Evolutionary conservation across 257 asterid species (phyloP).

Genomic region (Nicotiana attenuata): DNA sequence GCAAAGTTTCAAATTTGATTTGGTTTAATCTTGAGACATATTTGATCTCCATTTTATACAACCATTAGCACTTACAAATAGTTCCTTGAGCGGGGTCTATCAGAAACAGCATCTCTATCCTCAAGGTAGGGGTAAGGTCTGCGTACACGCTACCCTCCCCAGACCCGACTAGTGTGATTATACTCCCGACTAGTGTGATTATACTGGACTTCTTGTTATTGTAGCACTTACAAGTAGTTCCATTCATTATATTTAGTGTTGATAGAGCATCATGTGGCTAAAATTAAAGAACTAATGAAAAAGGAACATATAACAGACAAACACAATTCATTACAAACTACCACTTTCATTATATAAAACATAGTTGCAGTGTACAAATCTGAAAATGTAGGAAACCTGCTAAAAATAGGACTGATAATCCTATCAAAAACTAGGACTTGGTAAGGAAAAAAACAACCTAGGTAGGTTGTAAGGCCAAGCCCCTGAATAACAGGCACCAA

Average conservation of each 20-base stretch:
- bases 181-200: too few relatives aligned
- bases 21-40: not conserved
- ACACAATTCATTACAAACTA: not conserved
- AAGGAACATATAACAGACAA: not conserved
- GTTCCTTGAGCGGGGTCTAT: too few relatives aligned
- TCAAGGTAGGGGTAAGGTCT: too few relatives aligned
- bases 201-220: too few relatives aligned
- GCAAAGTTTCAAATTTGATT: too few relatives aligned
- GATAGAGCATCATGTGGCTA: not conserved
- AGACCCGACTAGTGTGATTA: too few relatives aligned
- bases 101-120: too few relatives aligned
- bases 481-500: not conserved
- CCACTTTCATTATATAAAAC: not conserved
- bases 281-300: too few relatives aligned
- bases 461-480: conserved; percentile 9
- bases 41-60: not conserved
- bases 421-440: conserved; percentile 7
- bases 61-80: too few relatives aligned
- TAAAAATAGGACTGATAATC: conserved; percentile 8
- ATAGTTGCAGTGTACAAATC: conserved; percentile 13
- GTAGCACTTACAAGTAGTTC: not conserved
- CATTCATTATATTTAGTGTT: not conserved
- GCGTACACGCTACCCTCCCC: too few relatives aligned
- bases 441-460: not conserved
- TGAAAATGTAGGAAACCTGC: conserved; percentile 3